phyloP scores from a whole-genome alignment of 2,329 filamentous ascomycete genomes.

The Pseudocercospora fijiensis region DNA sequence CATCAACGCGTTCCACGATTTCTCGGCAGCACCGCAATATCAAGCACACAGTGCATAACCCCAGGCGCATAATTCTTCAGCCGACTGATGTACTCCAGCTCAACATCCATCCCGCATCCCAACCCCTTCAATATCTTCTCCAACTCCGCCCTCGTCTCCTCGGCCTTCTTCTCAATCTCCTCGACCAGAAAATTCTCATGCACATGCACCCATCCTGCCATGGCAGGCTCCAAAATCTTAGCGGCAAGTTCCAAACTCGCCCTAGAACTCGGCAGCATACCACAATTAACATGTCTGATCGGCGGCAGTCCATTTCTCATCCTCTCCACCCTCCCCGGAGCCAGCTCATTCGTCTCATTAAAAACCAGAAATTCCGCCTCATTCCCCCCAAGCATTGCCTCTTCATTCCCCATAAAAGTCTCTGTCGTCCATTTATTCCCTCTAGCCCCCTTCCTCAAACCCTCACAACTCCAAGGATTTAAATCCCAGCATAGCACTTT shows the following conservation, averaged over 20 bases:
- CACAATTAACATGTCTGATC: conserved; percentile 60
- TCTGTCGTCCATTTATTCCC: neutral
- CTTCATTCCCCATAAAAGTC: conserved; percentile 12
- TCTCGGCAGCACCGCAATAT: conserved; percentile 42
- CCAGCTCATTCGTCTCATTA: conserved; percentile 42
- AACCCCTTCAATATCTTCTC: conserved; percentile 23
- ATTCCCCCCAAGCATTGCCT: conserved; percentile 1
- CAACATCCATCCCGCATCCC: conserved; percentile 5
- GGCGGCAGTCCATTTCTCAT: conserved; percentile 35
- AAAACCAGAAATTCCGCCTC: conserved; percentile 42
- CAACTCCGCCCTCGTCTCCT: conserved; percentile 41
- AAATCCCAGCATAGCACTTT: conserved; percentile 84
- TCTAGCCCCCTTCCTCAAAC: conserved; percentile 30
- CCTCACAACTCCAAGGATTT: conserved; percentile 59
- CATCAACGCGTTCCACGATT: neutral
- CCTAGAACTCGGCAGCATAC: conserved; percentile 55
- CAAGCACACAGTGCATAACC: conserved; percentile 62
- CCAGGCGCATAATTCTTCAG: conserved; percentile 64
- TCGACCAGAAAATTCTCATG: conserved; percentile 59
- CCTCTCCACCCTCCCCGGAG: conserved; percentile 31
- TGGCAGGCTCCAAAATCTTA: conserved; percentile 45
- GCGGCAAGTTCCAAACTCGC: conserved; percentile 53
- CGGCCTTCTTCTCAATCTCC: conserved; percentile 47
- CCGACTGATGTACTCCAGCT: conserved; percentile 47
- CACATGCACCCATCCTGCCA: conserved; percentile 59